phyloP scores from a whole-genome alignment of 164 flowering plant genomes.

The Echeveria elegans region DNA sequence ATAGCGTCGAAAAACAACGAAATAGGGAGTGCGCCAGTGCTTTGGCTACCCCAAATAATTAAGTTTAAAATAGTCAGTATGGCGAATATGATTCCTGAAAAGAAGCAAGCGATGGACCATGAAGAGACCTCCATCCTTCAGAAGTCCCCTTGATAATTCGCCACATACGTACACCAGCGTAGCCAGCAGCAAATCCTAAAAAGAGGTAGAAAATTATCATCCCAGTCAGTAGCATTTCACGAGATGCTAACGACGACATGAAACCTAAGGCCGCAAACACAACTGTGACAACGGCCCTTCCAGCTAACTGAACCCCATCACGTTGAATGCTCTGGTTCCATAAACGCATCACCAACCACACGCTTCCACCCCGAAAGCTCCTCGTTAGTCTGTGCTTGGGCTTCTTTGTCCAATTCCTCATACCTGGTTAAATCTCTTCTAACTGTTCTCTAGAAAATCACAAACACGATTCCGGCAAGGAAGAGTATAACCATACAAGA shows the following conservation, averaged over 20 bases:
- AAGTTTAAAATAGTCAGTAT: constrained; percentile 17
- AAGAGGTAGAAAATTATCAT: constrained; percentile 74
- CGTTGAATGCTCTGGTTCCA: constrained; percentile 47
- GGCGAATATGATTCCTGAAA: neutral
- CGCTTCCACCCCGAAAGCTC: neutral
- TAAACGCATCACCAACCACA: constrained; percentile 32
- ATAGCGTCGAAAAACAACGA: constrained; percentile 22
- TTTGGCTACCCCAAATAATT: constrained; percentile 32
- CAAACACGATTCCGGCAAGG: constrained; percentile 81
- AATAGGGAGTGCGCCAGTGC: neutral
- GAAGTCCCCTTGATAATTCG: constrained; percentile 14
- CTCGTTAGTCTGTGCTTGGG: constrained; percentile 22
- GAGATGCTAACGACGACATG: constrained; percentile 89
- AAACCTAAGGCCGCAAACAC: constrained; percentile 83
- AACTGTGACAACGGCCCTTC: constrained; percentile 74
- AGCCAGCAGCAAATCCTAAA: constrained; percentile 70
- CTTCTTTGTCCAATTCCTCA: constrained; percentile 87
- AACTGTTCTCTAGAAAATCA: constrained; percentile 74
- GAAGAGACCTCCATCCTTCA: neutral
- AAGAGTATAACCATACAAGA: constrained; percentile 81
- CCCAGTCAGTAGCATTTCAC: constrained; percentile 65
- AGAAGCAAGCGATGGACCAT: neutral
- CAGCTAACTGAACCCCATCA: constrained; percentile 79
- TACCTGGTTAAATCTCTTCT: constrained; percentile 69
- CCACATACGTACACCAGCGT: constrained; percentile 79